A percentile compares a stretch with the other conserved stretches of the same genome.
These are phyloP conservation scores for Cerioporus squamosus DNA, from an alignment of 1,284 basidiomycete species.

Conservation along the genomic window DNA sequence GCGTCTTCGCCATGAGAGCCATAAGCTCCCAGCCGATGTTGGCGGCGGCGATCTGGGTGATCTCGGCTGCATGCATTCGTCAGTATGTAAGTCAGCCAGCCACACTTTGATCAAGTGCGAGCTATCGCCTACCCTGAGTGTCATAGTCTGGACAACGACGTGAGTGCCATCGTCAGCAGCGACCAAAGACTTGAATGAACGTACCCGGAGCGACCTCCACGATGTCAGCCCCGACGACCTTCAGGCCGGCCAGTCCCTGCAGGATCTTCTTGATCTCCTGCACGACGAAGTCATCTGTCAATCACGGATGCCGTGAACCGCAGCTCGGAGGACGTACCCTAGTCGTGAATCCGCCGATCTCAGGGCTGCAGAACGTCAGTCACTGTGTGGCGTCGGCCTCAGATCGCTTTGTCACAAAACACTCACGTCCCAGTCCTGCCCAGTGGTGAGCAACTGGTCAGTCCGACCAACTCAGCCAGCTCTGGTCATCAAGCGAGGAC, in stretches of 20 bases:
- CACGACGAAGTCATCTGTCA: no score
- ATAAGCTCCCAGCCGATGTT: constrained; percentile 38
- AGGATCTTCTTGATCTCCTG: constrained; percentile 46
- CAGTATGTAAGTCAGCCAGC: no score
- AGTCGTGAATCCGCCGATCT: constrained; percentile 44
- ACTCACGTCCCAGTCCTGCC: constrained; percentile 42
- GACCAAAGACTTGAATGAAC: no score
- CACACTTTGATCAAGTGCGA: no score
- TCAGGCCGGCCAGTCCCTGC: constrained; percentile 40
- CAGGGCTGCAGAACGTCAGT: constrained; percentile 28
- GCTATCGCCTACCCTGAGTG: no score
- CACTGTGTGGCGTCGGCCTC: background rate
- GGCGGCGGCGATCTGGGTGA: constrained; percentile 38
- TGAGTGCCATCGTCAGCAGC: no score
- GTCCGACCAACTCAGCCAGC: background rate
- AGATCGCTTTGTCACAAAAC: background rate
- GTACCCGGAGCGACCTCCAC: constrained; percentile 43
- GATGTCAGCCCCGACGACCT: constrained; percentile 46
- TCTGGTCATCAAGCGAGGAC: constrained; percentile 6
- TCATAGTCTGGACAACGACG: no score
- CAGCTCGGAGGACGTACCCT: constrained; percentile 26
- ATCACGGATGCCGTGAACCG: no score
- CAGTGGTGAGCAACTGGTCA: no score
- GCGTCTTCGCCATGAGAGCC: constrained; percentile 12
- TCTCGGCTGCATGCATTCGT: constrained; percentile 28